Percentiles rank a stretch among this genome's conserved stretches.
These are phyloP conservation scores for Codiaeum variegatum DNA, from an alignment of 441 rosid genomes.

Conservation along the genomic window DNA sequence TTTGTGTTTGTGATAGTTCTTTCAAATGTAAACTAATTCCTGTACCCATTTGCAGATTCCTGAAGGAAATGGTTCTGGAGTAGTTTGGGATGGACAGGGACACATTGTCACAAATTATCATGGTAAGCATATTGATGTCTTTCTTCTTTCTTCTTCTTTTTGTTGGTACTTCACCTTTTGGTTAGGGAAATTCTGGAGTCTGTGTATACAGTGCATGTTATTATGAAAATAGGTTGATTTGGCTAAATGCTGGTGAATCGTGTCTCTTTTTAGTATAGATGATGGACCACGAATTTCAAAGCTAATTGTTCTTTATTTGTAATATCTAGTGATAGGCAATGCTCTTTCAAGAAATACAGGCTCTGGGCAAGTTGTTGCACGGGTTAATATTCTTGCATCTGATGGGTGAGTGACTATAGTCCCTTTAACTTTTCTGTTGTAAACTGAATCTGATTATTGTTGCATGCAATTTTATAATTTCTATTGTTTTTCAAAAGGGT, in stretches of 20 bases:
- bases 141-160: neutral
- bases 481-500: constrained; percentile 44
- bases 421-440: constrained; percentile 28
- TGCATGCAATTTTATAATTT: constrained; percentile 14
- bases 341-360: constrained; percentile 82
- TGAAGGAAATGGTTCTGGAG: constrained; percentile 98
- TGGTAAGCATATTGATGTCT: constrained; percentile 39
- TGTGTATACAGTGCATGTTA: neutral
- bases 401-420: constrained; percentile 69
- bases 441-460: constrained; percentile 19
- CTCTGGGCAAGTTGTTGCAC: constrained; percentile 78
- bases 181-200: neutral
- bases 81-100: constrained; percentile 87
- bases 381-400: constrained; percentile 80
- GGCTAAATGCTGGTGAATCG: neutral
- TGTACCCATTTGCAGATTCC: constrained; percentile 57
- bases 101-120: constrained; percentile 94
- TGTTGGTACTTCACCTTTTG: neutral
- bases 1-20: neutral
- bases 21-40: constrained; percentile 2
- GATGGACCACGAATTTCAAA: constrained; percentile 11
- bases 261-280: constrained; percentile 3
- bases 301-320: constrained; percentile 5
- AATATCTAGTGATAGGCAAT: constrained; percentile 71
- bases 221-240: neutral